Evolutionary conservation across 495 filamentous ascomycete genomes (phyloP).

Genomic region (Trichocladium antarcticum): DNA sequence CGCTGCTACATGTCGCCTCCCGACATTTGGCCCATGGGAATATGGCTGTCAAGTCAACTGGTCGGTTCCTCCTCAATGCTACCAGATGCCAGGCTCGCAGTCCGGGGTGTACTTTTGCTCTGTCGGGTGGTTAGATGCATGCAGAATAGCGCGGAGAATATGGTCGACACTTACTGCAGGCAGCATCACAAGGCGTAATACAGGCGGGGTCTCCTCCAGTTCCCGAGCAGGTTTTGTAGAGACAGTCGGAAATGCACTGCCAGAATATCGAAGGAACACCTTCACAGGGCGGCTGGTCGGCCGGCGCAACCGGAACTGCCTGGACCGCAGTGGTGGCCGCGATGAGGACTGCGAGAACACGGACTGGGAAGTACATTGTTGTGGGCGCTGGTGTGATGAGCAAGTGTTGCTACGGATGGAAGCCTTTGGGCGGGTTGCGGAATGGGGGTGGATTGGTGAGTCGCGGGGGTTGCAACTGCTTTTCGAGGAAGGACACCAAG

Average conservation of each 20-base stretch:
- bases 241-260: conserved; percentile 5
- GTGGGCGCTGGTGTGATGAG: no score
- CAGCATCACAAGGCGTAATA: neutral
- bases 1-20: no score
- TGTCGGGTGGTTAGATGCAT: no score
- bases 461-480: no score
- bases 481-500: no score
- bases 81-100: conserved; percentile 2
- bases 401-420: no score
- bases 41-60: no score
- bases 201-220: neutral
- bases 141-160: no score
- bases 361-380: neutral
- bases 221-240: conserved; percentile 6
- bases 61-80: no score
- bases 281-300: neutral
- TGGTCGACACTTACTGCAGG: conserved; percentile 4
- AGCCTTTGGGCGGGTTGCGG: no score
- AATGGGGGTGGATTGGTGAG: no score
- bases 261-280: neutral
- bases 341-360: neutral
- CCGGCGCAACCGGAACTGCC: neutral
- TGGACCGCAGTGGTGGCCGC: neutral
- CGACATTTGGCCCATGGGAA: no score
- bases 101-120: neutral